Conservation (phyloP, 495 filamentous ascomycete genomes). For the Annulohypoxylon bovei region DNA sequence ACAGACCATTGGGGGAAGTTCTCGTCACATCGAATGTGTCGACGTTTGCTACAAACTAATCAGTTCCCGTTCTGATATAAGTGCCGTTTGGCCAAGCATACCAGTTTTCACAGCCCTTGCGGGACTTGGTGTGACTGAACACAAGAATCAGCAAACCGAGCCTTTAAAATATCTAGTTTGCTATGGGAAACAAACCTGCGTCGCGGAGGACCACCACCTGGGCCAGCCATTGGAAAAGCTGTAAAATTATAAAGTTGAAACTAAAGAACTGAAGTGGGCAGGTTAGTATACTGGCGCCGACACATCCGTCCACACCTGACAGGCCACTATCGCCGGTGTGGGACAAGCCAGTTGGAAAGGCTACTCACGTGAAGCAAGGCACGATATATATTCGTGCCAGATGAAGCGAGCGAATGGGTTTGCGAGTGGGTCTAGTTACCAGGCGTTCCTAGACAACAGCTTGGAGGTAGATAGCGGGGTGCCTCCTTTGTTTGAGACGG, state of each 20-base stretch:
- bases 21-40: conserved; percentile 98
- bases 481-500: conserved; percentile 30
- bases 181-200: conserved; percentile 58
- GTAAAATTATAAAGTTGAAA: conserved; percentile 48
- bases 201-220: conserved; percentile 76
- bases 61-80: conserved; percentile 22
- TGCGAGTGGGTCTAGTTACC: conserved; percentile 40
- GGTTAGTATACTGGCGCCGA: conserved; percentile 31
- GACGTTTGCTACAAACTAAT: conserved; percentile 70
- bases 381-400: conserved; percentile 45
- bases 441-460: conserved; percentile 36
- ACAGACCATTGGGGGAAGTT: conserved; percentile 95
- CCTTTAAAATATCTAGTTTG: conserved; percentile 12
- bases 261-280: conserved; percentile 52
- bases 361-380: conserved; percentile 54
- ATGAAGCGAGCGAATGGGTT: conserved; percentile 55
- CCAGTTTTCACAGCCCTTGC: conserved; percentile 96
- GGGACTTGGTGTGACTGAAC: conserved; percentile 92
- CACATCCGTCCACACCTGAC: conserved; percentile 4
- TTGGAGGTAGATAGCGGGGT: conserved; percentile 28
- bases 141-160: conserved; percentile 19
- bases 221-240: conserved; percentile 70
- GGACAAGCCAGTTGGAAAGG: conserved; percentile 1
- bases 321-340: background rate
- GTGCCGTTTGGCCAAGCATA: conserved; percentile 35